phyloP scores from a whole-genome alignment of 2,329 filamentous ascomycete species.

The Colletotrichum sp. region DNA sequence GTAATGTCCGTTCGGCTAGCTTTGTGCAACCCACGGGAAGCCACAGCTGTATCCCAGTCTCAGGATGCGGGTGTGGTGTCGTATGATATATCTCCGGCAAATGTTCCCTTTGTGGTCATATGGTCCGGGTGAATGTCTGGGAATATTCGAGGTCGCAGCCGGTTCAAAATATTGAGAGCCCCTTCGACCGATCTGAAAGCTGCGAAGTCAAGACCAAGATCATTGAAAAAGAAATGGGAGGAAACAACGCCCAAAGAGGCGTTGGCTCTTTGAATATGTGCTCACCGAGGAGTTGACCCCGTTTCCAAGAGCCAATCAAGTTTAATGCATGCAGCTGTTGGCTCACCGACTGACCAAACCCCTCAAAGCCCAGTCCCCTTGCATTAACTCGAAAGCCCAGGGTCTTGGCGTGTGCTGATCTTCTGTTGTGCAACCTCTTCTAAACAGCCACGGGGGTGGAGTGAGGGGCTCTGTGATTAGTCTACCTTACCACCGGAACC shows the following conservation, averaged over 20 bases:
- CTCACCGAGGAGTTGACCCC: not conserved
- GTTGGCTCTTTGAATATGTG: not conserved
- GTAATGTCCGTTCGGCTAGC: too few species aligned
- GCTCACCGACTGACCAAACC: not conserved
- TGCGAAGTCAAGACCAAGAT: not conserved
- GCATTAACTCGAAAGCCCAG: not conserved
- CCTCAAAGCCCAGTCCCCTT: not conserved
- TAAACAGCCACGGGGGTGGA: not conserved
- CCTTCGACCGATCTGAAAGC: not conserved
- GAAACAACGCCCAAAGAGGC: not conserved
- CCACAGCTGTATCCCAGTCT: not conserved
- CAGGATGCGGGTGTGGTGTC: not conserved
- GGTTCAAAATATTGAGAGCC: not conserved
- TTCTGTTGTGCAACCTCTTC: not conserved
- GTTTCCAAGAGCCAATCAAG: not conserved
- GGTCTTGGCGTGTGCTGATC: not conserved
- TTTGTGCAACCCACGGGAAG: constrained; percentile 1
- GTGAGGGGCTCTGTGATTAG: not conserved
- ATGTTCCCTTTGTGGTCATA: not conserved
- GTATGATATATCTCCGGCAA: not conserved
- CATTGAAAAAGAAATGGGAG: not conserved
- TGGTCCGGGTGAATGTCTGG: not conserved
- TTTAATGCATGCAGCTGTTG: not conserved
- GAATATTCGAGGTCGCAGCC: not conserved
- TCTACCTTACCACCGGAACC: not conserved